Evolutionary conservation across 345 rosid genomes (phyloP).

Genomic region (Citrus maxima): DNA sequence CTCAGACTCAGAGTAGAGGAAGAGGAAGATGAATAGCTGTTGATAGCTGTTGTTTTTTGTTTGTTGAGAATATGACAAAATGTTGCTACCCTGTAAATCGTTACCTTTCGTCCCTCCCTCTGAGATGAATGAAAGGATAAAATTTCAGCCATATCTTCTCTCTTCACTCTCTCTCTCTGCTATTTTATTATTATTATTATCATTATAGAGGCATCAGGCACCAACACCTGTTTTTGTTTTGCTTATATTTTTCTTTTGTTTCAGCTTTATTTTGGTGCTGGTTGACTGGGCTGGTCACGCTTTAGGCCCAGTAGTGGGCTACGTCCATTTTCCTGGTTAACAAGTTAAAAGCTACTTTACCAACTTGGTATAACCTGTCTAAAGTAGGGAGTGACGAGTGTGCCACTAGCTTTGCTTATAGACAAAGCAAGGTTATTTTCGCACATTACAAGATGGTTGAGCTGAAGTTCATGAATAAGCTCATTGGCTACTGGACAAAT

Average conservation of each 20-base stretch:
- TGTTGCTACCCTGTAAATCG: constrained; percentile 1
- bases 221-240: not conserved
- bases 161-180: not conserved
- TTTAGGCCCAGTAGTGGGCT: not conserved
- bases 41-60: not conserved
- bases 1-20: constrained; percentile 42
- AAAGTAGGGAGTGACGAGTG: not conserved
- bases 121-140: not conserved
- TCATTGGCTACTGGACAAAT: too few species aligned
- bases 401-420: not conserved
- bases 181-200: too few species aligned
- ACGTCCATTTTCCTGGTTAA: too few species aligned
- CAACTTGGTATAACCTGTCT: not conserved
- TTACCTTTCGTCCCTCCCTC: not conserved
- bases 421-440: too few species aligned
- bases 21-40: not conserved
- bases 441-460: too few species aligned
- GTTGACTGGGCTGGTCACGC: not conserved
- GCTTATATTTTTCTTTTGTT: not conserved
- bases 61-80: constrained; percentile 9
- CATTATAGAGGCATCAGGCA: too few species aligned
- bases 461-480: too few species aligned
- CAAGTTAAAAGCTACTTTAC: not conserved
- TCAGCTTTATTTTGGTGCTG: not conserved
- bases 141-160: not conserved